phyloP scores from a whole-genome alignment of 176 grass and related monocot genomes.

The Triticum monococcum region DNA sequence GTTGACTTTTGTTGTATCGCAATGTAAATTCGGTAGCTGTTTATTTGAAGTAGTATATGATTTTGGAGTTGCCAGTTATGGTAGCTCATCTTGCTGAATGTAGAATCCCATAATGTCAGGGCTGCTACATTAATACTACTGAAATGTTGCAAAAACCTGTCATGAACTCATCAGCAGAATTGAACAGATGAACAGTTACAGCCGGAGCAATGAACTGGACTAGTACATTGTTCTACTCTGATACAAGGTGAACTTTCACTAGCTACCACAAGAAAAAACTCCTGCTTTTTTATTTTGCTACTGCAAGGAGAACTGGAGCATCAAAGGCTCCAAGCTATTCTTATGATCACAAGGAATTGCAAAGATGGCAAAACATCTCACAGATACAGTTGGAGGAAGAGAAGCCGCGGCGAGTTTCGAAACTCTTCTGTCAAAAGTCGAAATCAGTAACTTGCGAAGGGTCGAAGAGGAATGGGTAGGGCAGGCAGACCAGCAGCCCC shows the following conservation, averaged over 20 bases:
- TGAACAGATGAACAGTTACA: not conserved
- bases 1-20: not conserved
- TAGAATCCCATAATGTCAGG: not conserved
- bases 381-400: conserved; percentile 25
- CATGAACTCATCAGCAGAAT: not conserved
- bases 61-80: not conserved
- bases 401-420: not conserved
- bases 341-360: not conserved
- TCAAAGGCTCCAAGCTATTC: not conserved
- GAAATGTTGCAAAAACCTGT: not conserved
- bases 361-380: conserved; percentile 22
- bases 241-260: not conserved
- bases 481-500: conserved; percentile 70
- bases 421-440: conserved; percentile 41
- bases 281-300: conserved; percentile 52
- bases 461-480: conserved; percentile 87
- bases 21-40: not conserved
- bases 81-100: not conserved
- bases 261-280: conserved; percentile 34
- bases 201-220: not conserved
- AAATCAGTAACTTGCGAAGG: conserved; percentile 48
- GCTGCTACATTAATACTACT: not conserved
- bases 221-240: conserved; percentile 29
- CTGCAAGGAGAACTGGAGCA: conserved; percentile 36
- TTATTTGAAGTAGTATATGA: not conserved